Evolutionary conservation across 768 basidiomycete genomes (phyloP), one percentile per base, ranked within the genome.

Genomic region (Roridomyces roridus): DNA sequence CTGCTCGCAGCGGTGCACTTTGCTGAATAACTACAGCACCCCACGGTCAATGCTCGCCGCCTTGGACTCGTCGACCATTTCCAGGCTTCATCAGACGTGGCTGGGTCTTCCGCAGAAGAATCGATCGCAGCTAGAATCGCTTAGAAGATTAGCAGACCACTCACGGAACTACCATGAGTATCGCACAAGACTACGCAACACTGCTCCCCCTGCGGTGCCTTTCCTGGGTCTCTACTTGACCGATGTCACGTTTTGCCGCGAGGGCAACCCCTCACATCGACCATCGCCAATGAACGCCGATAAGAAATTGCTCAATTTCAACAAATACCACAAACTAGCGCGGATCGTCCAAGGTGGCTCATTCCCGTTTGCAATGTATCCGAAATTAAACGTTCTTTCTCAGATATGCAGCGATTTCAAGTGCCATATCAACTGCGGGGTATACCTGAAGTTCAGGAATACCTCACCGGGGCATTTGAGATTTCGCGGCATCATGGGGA

Each of bases 201-300:
- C 89, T n/a, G 84, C 86, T 5, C 91, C 94, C 12, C 95, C 96
- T 8, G 94, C 94, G 21, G 86, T 99, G 34, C 96, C 96, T 2
- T 99, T 98, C 84, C 81, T 99, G 92, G 91, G 91, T 45, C 77
- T 94, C 31, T 95, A 94, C 71, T 76, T 96, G 59, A 94, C 94
- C 10, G 94, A 96, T 71, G 82, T 97, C 56, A 98, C 94, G 6
- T 98, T 98, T 73, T 96, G 94, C 68, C 86, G 91, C 36, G 96
- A 98, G 67, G 96, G 96, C 18, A 98, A 98, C 70, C 89, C 92
- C 15, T 89, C 91, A 14, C 80, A 89, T 64, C 84, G 96, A 62
- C 83, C 86, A 15, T 92, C 95, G 6, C 91, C 94, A 0, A 71
- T 85, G 53, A 86, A 86, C 50, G 79, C 89, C 1, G 82, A 82